Evolutionary conservation across 495 filamentous ascomycete species (phyloP).

Genomic region (Daldinia bambusicola): DNA sequence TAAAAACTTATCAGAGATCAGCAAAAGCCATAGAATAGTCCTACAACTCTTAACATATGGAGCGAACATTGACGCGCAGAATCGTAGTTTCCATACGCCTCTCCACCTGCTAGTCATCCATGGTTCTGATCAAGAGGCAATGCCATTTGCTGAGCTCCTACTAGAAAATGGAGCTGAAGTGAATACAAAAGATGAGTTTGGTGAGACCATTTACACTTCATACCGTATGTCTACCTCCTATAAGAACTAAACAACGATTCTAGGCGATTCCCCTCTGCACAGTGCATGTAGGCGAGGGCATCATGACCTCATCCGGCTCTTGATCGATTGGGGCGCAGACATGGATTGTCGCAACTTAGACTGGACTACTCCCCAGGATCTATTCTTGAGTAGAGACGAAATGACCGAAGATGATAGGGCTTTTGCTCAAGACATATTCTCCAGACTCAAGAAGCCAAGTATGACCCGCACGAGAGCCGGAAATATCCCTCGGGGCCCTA

Average conservation of each 20-base stretch:
- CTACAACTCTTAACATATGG: neutral
- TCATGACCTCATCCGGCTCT: neutral
- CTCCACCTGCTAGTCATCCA: neutral
- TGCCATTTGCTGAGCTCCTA: neutral
- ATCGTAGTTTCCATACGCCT: neutral
- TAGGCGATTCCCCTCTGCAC: neutral
- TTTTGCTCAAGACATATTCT: neutral
- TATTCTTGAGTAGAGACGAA: neutral
- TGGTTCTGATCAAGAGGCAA: neutral
- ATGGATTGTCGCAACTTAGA: conserved; percentile 3
- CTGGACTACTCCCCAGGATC: neutral
- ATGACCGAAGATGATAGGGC: neutral
- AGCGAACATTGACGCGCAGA: conserved; percentile 2
- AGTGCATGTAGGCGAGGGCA: neutral
- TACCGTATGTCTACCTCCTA: neutral
- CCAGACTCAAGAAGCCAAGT: neutral
- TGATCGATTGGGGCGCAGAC: conserved; percentile 1
- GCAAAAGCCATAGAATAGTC: neutral
- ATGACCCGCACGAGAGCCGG: neutral
- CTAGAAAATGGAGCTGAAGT: neutral
- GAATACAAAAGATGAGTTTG: neutral
- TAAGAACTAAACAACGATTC: neutral
- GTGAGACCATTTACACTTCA: neutral
- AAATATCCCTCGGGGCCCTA: neutral
- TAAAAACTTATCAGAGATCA: neutral